Evolutionary conservation across 208 protist genomes (phyloP).

Genomic region (Acanthamoeba pearcei): DNA sequence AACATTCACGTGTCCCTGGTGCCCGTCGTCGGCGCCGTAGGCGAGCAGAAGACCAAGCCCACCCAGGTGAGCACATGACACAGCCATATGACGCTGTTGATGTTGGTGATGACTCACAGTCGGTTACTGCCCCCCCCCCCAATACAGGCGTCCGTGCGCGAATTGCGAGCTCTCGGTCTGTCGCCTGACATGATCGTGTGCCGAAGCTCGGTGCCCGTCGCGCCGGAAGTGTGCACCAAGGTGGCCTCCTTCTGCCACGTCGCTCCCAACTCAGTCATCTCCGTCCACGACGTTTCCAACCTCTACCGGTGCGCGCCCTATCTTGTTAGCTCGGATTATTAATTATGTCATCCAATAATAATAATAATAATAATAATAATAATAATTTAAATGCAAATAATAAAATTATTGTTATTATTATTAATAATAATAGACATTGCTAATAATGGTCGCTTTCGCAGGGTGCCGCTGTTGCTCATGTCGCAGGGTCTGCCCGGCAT

Average conservation of each 20-base stretch:
- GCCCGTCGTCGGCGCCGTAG: constrained; percentile 88
- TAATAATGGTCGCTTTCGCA: not conserved
- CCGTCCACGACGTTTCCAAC: constrained; percentile 96
- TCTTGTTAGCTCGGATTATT: not conserved
- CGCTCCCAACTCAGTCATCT: constrained; percentile 94
- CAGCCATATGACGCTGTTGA: no score
- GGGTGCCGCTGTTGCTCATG: constrained; percentile 73
- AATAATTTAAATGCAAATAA: not conserved
- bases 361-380: not conserved
- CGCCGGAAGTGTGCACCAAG: constrained; percentile 93
- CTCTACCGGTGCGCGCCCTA: constrained; percentile 92
- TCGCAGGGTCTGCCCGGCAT: constrained; percentile 70
- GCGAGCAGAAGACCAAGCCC: constrained; percentile 99
- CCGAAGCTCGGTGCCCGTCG: constrained; percentile 94
- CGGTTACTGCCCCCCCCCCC: no score
- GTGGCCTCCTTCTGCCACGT: constrained; percentile 98
- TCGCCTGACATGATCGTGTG: constrained; percentile 99
- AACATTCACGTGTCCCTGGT: constrained; percentile 84
- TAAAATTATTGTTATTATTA: no score
- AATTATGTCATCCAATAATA: no score
- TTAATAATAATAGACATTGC: no score
- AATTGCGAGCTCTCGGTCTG: constrained; percentile 97
- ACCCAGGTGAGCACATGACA: constrained; percentile 92
- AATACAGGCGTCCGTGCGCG: constrained; percentile 88
- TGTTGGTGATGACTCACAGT: not conserved